These are phyloP conservation scores for Xerocomellus chrysenteron DNA, from an alignment of 768 basidiomycete genomes.

Conservation along the genomic window DNA sequence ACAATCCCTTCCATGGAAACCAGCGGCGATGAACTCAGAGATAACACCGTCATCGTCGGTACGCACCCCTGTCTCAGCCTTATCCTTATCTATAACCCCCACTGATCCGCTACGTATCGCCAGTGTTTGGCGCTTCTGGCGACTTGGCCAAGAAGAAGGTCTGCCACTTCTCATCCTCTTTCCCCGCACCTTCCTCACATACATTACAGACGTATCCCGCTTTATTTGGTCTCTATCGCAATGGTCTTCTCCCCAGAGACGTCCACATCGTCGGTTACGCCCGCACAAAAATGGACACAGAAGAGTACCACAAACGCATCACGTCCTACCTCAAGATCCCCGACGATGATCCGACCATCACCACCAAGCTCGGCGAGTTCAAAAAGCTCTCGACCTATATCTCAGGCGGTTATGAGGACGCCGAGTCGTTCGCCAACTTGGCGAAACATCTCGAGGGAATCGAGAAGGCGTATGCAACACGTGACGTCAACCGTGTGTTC, in stretches of 20 bases:
- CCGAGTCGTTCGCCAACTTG: constrained; percentile 72
- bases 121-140: constrained; percentile 94
- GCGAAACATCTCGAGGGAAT: constrained; percentile 74
- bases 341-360: constrained; percentile 57
- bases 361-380: constrained; percentile 76
- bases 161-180: constrained; percentile 20
- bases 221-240: constrained; percentile 83
- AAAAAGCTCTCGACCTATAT: constrained; percentile 79
- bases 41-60: constrained; percentile 91
- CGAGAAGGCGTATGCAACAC: constrained; percentile 65
- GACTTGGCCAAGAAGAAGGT: constrained; percentile 99
- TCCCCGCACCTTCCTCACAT: constrained; percentile 40
- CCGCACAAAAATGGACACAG: constrained; percentile 87
- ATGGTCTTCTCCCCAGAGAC: constrained; percentile 76
- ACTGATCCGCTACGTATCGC: constrained; percentile 10
- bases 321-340: constrained; percentile 84
- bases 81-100: constrained; percentile 4
- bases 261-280: constrained; percentile 95
- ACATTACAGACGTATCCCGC: constrained; percentile 84
- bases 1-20: constrained; percentile 91
- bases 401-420: constrained; percentile 86
- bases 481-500: constrained; percentile 81
- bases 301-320: constrained; percentile 82
- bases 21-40: constrained; percentile 66
- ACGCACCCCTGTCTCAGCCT: constrained; percentile 29